Conservation (phyloP, 495 filamentous ascomycete genomes). For the Letharia columbiana region DNA sequence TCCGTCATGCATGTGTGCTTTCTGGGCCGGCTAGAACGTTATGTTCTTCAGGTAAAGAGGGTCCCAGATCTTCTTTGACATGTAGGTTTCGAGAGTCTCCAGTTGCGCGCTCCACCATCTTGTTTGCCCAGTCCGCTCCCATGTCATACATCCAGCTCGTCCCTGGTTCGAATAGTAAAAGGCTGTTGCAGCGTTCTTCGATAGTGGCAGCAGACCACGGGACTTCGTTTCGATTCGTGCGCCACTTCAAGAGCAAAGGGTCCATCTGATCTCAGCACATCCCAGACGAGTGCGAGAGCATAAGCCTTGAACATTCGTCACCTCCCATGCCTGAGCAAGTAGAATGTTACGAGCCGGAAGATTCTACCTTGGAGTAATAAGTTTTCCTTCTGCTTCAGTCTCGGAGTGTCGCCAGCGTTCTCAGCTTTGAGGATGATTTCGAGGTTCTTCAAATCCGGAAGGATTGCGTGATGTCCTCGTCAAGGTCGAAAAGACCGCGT, state of each 20-base stretch:
- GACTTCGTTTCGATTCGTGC: constrained; percentile 17
- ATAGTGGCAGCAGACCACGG: constrained; percentile 5
- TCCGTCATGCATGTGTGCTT: constrained; percentile 31
- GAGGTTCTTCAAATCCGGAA: constrained; percentile 36
- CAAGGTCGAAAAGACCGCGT: constrained; percentile 35
- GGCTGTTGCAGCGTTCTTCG: constrained; percentile 29
- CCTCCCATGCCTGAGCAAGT: not conserved
- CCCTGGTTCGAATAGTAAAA: constrained; percentile 42
- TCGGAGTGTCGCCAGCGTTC: not conserved
- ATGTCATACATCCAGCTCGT: constrained; percentile 42
- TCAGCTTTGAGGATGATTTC: constrained; percentile 33
- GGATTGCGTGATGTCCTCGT: constrained; percentile 32
- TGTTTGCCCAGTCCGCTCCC: constrained; percentile 45
- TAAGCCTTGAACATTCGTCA: constrained; percentile 1
- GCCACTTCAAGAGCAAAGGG: constrained; percentile 32
- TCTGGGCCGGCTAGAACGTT: constrained; percentile 33
- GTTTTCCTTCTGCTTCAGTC: constrained; percentile 11
- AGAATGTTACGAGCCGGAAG: not conserved
- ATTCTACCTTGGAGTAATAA: constrained; percentile 35
- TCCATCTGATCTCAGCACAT: constrained; percentile 37
- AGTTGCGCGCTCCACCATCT: constrained; percentile 36
- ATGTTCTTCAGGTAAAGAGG: constrained; percentile 36
- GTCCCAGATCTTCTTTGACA: constrained; percentile 38
- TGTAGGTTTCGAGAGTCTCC: constrained; percentile 36
- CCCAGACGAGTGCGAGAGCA: constrained; percentile 45